Evolutionary conservation across 345 rosid genomes (phyloP).

Genomic region (Euphorbia lathyris): DNA sequence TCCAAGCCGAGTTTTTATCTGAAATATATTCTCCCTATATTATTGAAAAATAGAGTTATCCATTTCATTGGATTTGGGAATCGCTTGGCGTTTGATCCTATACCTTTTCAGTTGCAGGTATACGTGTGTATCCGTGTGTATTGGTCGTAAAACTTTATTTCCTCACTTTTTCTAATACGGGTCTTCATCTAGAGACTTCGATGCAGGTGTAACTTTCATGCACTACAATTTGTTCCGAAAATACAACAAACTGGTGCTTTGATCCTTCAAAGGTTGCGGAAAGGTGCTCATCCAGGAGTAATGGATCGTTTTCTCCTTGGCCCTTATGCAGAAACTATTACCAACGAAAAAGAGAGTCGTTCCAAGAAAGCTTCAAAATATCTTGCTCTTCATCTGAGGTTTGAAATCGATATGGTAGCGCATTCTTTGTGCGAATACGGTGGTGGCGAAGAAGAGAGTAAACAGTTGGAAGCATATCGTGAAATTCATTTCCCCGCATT

Average conservation of each 20-base stretch:
- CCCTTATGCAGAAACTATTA: slow-evolving; percentile 48
- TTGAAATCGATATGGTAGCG: slow-evolving; percentile 97
- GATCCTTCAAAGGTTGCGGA: slow-evolving; percentile 71
- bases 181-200: slow-evolving; percentile 81
- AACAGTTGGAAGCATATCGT: slow-evolving; percentile 75
- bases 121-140: slow-evolving; percentile 4
- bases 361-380: slow-evolving; percentile 58
- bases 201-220: slow-evolving; percentile 96
- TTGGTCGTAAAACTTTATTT: slow-evolving; percentile 9
- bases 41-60: slow-evolving; percentile 64
- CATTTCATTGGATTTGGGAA: slow-evolving; percentile 94
- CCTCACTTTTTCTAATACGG: slow-evolving; percentile 37
- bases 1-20: slow-evolving; percentile 77
- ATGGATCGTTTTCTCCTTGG: slow-evolving; percentile 77
- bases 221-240: slow-evolving; percentile 69
- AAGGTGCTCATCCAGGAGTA: slow-evolving; percentile 43
- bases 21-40: slow-evolving; percentile 80
- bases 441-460: slow-evolving; percentile 75
- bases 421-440: slow-evolving; percentile 94
- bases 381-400: slow-evolving; percentile 82
- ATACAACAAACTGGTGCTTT: slow-evolving; percentile 81
- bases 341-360: slow-evolving; percentile 35
- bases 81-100: slow-evolving; percentile 93
- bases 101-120: slow-evolving; percentile 89
- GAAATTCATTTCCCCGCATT: slow-evolving; percentile 85